These are phyloP conservation scores for Trametes sp. DNA, from an alignment of 1,284 basidiomycete species.

Conservation along the genomic window DNA sequence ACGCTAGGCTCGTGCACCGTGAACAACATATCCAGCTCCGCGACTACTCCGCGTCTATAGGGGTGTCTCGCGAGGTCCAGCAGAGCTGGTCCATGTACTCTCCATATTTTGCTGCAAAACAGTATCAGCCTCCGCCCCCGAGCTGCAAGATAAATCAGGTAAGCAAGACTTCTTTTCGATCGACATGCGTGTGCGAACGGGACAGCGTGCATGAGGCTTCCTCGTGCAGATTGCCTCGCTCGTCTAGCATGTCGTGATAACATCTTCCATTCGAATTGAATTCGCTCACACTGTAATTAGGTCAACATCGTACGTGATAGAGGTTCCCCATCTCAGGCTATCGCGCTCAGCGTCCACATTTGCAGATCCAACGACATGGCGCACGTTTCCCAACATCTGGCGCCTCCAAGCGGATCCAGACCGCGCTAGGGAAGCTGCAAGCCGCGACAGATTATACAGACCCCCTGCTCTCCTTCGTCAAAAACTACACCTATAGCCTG, in stretches of 20 bases:
- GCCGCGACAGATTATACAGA: conserved; percentile 53
- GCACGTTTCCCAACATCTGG: conserved; percentile 77
- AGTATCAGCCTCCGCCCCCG: conserved; percentile 55
- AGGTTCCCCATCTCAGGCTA: neutral
- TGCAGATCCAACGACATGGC: conserved; percentile 85
- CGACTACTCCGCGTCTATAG: conserved; percentile 5
- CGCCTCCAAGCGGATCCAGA: conserved; percentile 54
- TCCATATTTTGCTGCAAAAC: conserved; percentile 59
- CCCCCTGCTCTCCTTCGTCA: conserved; percentile 65
- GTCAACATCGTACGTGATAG: conserved; percentile 62
- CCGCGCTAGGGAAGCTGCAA: conserved; percentile 61
- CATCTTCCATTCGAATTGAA: no score
- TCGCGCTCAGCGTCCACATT: conserved; percentile 1
- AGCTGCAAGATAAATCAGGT: conserved; percentile 67
- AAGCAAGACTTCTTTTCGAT: conserved; percentile 13
- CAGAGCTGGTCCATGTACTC: conserved; percentile 65
- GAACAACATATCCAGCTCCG: neutral
- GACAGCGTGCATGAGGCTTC: neutral
- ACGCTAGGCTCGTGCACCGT: conserved; percentile 9
- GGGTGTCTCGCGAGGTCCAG: conserved; percentile 29
- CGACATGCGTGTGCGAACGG: conserved; percentile 1
- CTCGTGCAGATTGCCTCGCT: neutral
- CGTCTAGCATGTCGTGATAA: no score
- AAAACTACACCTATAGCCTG: conserved; percentile 67
- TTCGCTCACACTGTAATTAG: conserved; percentile 39